Conservation (phyloP, 2,329 filamentous ascomycete species). For the Trichoderma asperellum region DNA sequence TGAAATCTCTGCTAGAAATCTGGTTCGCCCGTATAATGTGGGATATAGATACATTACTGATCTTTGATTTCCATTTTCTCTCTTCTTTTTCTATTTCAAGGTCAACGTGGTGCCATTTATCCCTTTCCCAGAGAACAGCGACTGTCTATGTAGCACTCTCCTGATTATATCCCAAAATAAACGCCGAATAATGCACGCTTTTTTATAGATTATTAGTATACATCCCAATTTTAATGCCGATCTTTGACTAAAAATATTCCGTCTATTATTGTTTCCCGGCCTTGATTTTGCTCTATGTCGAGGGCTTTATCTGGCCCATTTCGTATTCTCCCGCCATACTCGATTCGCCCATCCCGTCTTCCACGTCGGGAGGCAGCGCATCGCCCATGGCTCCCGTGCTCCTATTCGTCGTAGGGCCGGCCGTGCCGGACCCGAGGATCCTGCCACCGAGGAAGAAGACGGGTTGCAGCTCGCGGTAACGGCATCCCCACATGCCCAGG, state of each 20-base stretch:
- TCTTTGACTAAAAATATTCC: neutral
- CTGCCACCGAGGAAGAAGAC: constrained; percentile 77
- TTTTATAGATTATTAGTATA: constrained; percentile 6
- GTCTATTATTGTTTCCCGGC: neutral
- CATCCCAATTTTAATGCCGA: constrained; percentile 2
- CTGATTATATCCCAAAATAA: constrained; percentile 1
- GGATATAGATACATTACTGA: neutral
- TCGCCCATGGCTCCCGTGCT: constrained; percentile 34
- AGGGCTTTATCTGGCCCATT: constrained; percentile 59
- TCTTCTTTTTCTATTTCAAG: neutral
- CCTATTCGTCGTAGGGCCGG: constrained; percentile 34
- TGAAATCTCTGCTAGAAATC: neutral
- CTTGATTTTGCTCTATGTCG: constrained; percentile 18
- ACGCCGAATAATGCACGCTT: constrained; percentile 28
- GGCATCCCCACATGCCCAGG: constrained; percentile 87
- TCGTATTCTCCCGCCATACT: constrained; percentile 62
- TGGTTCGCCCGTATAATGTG: neutral
- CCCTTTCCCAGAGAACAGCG: neutral
- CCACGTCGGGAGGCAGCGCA: constrained; percentile 40
- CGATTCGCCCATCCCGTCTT: constrained; percentile 44
- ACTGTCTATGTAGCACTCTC: constrained; percentile 9
- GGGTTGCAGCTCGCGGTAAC: constrained; percentile 84
- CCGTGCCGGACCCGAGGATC: constrained; percentile 40
- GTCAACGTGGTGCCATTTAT: neutral
- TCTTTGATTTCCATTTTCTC: neutral